These are phyloP conservation scores for Colletotrichum horii DNA, from an alignment of 2,329 filamentous ascomycete species.

Conservation along the genomic window DNA sequence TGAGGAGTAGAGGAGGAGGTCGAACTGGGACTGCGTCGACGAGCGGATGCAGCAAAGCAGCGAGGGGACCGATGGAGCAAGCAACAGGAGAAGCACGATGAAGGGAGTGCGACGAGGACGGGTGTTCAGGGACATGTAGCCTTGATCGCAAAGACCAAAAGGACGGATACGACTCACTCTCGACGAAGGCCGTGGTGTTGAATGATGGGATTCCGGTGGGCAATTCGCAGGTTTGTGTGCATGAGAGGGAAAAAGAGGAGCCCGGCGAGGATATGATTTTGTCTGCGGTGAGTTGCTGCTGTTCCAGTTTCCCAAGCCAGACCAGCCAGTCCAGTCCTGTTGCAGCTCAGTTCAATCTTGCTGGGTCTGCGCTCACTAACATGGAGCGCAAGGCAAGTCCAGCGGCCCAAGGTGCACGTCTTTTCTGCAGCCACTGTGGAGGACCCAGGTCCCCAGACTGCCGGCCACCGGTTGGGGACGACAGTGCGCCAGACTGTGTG, in stretches of 20 bases:
- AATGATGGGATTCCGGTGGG: constrained; percentile 37
- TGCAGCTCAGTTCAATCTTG: background rate
- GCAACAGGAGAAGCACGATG: background rate
- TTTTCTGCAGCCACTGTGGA: background rate
- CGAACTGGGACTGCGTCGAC: constrained; percentile 10
- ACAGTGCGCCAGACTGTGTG: constrained; percentile 16
- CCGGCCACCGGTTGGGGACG: background rate
- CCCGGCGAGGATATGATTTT: constrained; percentile 45
- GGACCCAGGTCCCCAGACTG: constrained; percentile 1
- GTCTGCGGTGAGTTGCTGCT: constrained; percentile 32
- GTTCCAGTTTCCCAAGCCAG: constrained; percentile 1
- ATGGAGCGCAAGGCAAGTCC: background rate
- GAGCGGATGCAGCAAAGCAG: constrained; percentile 7
- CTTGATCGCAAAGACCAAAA: constrained; percentile 41
- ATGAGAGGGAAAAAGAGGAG: constrained; percentile 49
- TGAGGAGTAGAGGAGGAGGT: constrained; percentile 17
- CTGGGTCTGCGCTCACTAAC: constrained; percentile 5
- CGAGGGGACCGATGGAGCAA: background rate
- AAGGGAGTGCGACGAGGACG: background rate
- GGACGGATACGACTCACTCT: constrained; percentile 42
- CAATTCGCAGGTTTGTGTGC: constrained; percentile 42
- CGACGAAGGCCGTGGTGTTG: constrained; percentile 34
- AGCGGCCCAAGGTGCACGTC: background rate
- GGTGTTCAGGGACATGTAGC: constrained; percentile 27
- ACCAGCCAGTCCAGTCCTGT: background rate